Base-by-base conservation (phyloP, 192 early-diverging fungal species). In the Backusella macrospora region DNA sequence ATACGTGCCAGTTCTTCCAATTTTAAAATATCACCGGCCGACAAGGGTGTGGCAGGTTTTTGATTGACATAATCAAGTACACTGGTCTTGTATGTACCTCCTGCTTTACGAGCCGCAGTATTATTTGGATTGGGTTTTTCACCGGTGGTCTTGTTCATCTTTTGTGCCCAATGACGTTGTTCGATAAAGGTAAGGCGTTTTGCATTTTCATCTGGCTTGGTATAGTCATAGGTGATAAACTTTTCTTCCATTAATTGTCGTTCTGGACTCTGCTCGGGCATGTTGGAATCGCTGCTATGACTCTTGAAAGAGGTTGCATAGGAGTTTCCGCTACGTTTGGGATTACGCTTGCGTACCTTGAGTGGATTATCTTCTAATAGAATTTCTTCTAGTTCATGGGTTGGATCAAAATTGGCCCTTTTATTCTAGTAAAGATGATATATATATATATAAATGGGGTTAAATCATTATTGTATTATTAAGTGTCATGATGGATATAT, bases 321-420 rank as follows among this genome's bases (percentile, higher is more conserved):
- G 39, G 70, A 68, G 38, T n/a, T 71, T 3, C 62, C 69, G 9
- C 68, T 73, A 34, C 66, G 13, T 83, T 88, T 75, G 4, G 63
- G 46, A 5, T 85, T 85, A 29, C 90, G 86, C 62, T 90, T 91
- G 73, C 89, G 91, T 23, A 89, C 91, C 37, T 95, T 92, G 34
- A 99, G 87, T 0, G 96, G 98, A 55, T 97, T 96, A 21, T 98
- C 97, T 75, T 99, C 97, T 16, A 99, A 83, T 44, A 99, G 83
- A 40, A 99, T 88, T 74, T 99, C 98, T 73, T 99, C 97, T 26
- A 99, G 80, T 64, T 99, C 98, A 77, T 98, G 91, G 12, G 95
- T 94, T 8, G 95, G 94, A 85, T 99, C 98, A 80, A 98, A 99
- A 76, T 99, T 99, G 59, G 93, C 90, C 26, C 88, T 81, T 75